Evolutionary conservation across 2,329 filamentous ascomycete species (phyloP).

Genomic region (Paramyrothecium roridum): DNA sequence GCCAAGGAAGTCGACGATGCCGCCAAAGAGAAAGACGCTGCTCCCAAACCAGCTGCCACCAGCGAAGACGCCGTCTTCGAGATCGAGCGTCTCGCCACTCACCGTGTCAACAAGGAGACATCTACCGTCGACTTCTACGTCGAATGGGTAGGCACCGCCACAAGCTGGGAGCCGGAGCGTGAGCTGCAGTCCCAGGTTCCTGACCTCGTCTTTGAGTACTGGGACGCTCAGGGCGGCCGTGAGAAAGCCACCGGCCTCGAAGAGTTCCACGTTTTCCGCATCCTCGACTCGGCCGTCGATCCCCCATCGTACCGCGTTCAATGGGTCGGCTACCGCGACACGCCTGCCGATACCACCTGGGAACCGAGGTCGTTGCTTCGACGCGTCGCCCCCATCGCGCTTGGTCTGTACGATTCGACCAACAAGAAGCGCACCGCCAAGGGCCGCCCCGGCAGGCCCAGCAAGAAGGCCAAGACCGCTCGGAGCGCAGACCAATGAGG

Average conservation of each 20-base stretch:
- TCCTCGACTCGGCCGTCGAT: not conserved
- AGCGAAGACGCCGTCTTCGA: not conserved
- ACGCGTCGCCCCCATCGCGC: not conserved
- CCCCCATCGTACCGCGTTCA: not conserved
- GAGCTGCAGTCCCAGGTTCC: conserved; percentile 1
- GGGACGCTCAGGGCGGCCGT: not conserved
- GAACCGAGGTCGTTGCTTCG: not conserved
- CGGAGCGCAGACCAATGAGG: not conserved
- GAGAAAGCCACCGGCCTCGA: conserved; percentile 1
- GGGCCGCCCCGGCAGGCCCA: not conserved
- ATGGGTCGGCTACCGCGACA: conserved; percentile 1
- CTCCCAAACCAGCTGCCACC: not conserved
- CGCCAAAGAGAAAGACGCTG: not conserved
- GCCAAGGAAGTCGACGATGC: not conserved
- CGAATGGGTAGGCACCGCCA: conserved; percentile 1
- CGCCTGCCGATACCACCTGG: conserved; percentile 1
- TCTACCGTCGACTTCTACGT: conserved; percentile 2
- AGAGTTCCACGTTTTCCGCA: conserved; percentile 1
- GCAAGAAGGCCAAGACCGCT: not conserved
- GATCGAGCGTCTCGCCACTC: not conserved
- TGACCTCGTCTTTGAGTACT: conserved; percentile 1
- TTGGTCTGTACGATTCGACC: not conserved
- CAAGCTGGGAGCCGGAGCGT: conserved; percentile 1
- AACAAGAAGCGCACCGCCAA: not conserved
- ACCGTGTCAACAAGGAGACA: conserved; percentile 1